Percentiles rank a stretch among this genome's conserved stretches.
Evolutionary conservation across 2,329 filamentous ascomycete genomes (phyloP).

Genomic region (Nigrospora sphaerica): DNA sequence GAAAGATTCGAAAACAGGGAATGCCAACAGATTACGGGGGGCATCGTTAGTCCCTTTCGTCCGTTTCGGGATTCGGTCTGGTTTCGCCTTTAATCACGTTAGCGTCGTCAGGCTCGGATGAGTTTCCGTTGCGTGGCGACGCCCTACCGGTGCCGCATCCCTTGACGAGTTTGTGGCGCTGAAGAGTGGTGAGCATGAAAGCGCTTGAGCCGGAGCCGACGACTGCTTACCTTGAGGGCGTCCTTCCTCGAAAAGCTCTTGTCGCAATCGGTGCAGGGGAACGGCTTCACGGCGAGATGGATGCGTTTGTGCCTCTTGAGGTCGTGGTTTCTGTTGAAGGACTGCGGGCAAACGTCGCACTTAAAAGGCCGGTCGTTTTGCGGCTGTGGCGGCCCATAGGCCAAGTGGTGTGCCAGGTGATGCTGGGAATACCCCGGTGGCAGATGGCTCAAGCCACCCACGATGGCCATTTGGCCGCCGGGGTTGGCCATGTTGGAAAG

Average conservation of each 20-base stretch:
- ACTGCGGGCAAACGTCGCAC: slow-evolving; percentile 86
- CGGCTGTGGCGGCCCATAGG: slow-evolving; percentile 37
- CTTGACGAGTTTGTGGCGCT: slow-evolving; percentile 59
- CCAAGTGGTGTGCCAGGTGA: slow-evolving; percentile 46
- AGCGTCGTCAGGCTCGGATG: slow-evolving; percentile 11
- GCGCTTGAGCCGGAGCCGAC: background rate
- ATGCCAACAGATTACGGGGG: background rate
- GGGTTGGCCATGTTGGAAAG: slow-evolving; percentile 76
- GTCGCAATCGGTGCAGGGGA: slow-evolving; percentile 83
- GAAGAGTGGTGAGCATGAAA: slow-evolving; percentile 11
- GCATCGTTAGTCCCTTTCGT: background rate
- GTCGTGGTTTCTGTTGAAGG: slow-evolving; percentile 95
- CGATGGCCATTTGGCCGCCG: slow-evolving; percentile 62
- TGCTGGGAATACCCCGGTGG: slow-evolving; percentile 45
- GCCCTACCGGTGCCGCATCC: slow-evolving; percentile 44
- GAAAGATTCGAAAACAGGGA: too few species aligned
- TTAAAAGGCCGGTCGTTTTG: slow-evolving; percentile 83
- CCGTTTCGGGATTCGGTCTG: slow-evolving; percentile 11
- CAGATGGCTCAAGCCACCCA: slow-evolving; percentile 52
- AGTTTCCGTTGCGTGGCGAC: slow-evolving; percentile 24
- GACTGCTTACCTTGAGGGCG: slow-evolving; percentile 74
- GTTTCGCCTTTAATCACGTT: slow-evolving; percentile 13
- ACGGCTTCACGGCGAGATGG: slow-evolving; percentile 91
- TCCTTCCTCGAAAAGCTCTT: slow-evolving; percentile 98
- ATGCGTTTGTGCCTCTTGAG: slow-evolving; percentile 94